Evolutionary conservation across 768 basidiomycete genomes (phyloP), one percentile per base, ranked within the genome.

Genomic region (Dentipellis fragilis): DNA sequence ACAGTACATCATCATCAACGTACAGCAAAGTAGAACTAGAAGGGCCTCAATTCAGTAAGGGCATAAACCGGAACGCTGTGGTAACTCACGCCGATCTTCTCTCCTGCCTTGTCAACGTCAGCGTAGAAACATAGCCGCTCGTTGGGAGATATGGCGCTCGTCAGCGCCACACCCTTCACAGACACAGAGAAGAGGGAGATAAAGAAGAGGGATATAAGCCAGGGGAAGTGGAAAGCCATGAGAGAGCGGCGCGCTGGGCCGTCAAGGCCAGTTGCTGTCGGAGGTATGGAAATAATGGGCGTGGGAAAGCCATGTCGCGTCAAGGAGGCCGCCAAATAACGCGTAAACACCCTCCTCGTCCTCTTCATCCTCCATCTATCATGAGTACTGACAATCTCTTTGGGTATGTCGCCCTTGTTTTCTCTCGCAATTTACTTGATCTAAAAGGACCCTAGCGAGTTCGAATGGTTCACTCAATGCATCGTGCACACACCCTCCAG

Each of bases 21-120:
- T 71, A 91, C 94, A 60, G 95, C 95, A 75, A 93, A 98, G 75
- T 97, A 97, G 73, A 99, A 97, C 82, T 97, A 67, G n/a, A 66
- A 59, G 58, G 40, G 3, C 29, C 29, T 29, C 29, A 29, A 29
- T 29, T 29, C 29, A 29, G 29, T 29, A 29, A 3, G 29, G 29
- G 6, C 9, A 45, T 19, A 17, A 17, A 4, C n/a, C 16, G 48
- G 46, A 38, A 19, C 54, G 57, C 35, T 21, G 35, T 42, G 47
- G 35, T 37, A 52, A 79, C 85, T 61, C 70, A 87, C 89, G 51
- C 89, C 86, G 61, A 93, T 83, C 78, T 93, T 95, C 75, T 93
- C 88, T 55, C 91, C 90, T 1, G 80, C 83, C 75, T 94, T 95
- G 75, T 99, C 96, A 19, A 95, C 94, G 66, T 94, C 91, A 6